Conservation (phyloP, 352 stramenopile species). For the Phytopythium delawarense region DNA sequence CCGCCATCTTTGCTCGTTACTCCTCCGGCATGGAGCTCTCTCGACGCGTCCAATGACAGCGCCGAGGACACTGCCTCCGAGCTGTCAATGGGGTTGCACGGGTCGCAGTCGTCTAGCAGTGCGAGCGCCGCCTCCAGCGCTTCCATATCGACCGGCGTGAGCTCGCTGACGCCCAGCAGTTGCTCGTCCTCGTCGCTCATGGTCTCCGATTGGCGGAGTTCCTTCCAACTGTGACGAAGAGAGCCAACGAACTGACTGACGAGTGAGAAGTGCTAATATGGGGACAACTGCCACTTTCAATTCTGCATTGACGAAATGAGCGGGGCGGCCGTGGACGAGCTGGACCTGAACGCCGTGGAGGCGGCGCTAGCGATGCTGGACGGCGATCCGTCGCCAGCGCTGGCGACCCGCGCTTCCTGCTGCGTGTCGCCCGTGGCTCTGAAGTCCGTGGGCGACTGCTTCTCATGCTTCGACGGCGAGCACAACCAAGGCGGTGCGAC, state of each 20-base stretch:
- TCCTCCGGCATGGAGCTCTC: background rate
- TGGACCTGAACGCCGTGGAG: constrained; percentile 6
- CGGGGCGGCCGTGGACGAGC: background rate
- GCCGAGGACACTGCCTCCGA: no score
- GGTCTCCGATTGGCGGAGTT: background rate
- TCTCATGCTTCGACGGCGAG: background rate
- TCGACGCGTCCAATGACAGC: background rate
- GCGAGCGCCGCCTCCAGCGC: background rate
- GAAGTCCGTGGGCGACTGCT: background rate
- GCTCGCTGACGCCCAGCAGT: background rate
- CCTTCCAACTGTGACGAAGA: no score
- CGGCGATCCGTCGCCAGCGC: background rate
- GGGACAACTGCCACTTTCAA: background rate
- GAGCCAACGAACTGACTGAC: no score
- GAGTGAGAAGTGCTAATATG: background rate
- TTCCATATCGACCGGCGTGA: background rate
- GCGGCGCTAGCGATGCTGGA: constrained; percentile 6
- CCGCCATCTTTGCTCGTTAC: background rate
- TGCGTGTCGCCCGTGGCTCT: background rate
- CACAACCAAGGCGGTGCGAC: background rate
- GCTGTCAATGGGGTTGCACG: background rate
- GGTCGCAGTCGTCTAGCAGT: background rate
- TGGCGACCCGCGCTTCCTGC: background rate
- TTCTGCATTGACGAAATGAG: background rate
- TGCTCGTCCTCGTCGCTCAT: background rate